Percentiles rank a stretch among this genome's conserved stretches.
These are phyloP conservation scores for Alternaria arbusti DNA, from an alignment of 2,329 filamentous ascomycete genomes.

Conservation along the genomic window DNA sequence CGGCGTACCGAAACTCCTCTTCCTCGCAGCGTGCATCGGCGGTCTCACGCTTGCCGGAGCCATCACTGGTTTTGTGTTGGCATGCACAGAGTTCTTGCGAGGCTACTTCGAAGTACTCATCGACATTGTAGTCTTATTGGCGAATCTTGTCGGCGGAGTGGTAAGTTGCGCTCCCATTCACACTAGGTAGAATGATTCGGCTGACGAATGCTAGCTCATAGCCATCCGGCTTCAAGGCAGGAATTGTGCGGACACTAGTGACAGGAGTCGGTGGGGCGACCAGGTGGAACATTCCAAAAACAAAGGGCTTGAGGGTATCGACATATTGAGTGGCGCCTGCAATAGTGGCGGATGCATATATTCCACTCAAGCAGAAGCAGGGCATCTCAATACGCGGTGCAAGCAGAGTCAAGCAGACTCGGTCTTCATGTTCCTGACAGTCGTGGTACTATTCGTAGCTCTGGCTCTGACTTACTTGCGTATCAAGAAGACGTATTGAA, in stretches of 20 bases:
- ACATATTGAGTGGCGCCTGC: not conserved
- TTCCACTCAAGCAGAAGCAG: not conserved
- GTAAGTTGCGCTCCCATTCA: not conserved
- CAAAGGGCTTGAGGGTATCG: not conserved
- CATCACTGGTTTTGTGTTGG: not conserved
- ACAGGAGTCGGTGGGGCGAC: not conserved
- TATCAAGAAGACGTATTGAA: not conserved
- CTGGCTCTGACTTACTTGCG: not conserved
- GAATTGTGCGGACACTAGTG: conserved; percentile 7
- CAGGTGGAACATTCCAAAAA: too few relatives aligned
- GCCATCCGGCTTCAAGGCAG: conserved; percentile 13
- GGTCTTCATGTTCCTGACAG: not conserved
- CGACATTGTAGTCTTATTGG: not conserved
- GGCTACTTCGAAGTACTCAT: not conserved
- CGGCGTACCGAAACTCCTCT: not conserved
- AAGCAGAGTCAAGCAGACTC: not conserved
- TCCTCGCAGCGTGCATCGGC: not conserved
- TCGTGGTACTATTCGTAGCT: not conserved
- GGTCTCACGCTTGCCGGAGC: not conserved
- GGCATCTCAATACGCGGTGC: not conserved
- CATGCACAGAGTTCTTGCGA: not conserved
- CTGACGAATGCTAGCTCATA: conserved; percentile 5
- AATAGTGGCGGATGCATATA: not conserved
- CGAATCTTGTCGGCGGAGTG: not conserved
- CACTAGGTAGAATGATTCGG: too few relatives aligned